phyloP scores from a whole-genome alignment of 2,329 filamentous ascomycete species.

The Botrytis cinerea region DNA sequence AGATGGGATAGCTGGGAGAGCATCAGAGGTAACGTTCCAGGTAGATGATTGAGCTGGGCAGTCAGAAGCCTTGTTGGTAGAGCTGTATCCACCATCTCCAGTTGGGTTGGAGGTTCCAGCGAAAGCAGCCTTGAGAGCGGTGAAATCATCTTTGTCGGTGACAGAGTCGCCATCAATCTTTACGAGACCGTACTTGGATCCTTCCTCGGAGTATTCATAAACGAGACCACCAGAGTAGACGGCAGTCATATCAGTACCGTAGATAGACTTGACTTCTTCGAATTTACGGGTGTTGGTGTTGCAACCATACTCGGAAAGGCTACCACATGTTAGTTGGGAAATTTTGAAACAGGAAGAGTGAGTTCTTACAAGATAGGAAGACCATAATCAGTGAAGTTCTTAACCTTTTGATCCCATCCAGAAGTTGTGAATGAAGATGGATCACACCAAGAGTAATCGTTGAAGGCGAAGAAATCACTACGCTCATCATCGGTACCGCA shows the following conservation, averaged over 20 bases:
- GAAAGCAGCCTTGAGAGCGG: conserved; percentile 49
- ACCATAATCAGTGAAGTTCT: conserved; percentile 67
- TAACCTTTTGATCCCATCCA: conserved; percentile 70
- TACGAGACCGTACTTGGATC: conserved; percentile 67
- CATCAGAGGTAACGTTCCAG: conserved; percentile 51
- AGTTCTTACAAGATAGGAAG: conserved; percentile 54
- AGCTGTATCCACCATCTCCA: conserved; percentile 55
- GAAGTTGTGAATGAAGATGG: conserved; percentile 59
- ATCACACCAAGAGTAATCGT: conserved; percentile 69
- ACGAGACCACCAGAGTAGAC: conserved; percentile 96
- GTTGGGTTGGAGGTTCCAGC: conserved; percentile 47
- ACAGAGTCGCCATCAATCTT: conserved; percentile 40
- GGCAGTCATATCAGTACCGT: conserved; percentile 76
- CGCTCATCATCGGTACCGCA: conserved; percentile 67
- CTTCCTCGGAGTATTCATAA: conserved; percentile 89
- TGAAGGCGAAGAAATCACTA: conserved; percentile 67
- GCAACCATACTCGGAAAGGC: conserved; percentile 89
- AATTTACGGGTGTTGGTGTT: conserved; percentile 80
- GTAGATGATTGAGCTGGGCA: conserved; percentile 50
- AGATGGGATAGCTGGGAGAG: conserved; percentile 52
- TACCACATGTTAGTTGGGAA: conserved; percentile 26
- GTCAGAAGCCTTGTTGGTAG: conserved; percentile 40
- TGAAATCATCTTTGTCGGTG: conserved; percentile 50
- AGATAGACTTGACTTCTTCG: conserved; percentile 75
- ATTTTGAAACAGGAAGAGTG: background rate